Conservation (phyloP, 179 eudicot species). For the Drosera spatulata region DNA sequence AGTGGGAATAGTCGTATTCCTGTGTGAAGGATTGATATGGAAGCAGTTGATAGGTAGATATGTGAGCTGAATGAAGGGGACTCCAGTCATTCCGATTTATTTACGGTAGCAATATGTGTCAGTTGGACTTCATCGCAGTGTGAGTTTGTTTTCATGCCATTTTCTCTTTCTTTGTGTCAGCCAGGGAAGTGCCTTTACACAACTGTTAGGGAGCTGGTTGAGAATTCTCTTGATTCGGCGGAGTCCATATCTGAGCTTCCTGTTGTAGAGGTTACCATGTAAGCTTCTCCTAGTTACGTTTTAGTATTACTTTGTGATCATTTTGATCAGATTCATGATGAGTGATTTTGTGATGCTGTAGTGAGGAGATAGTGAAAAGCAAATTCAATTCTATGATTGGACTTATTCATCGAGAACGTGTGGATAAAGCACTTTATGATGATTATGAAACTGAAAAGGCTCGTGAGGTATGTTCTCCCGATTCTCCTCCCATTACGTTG, state of each 20-base stretch:
- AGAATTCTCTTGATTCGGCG: constrained; percentile 92
- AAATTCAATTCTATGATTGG: constrained; percentile 97
- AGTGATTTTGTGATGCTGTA: constrained; percentile 13
- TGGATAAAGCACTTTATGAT: constrained; percentile 79
- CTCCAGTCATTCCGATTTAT: no score
- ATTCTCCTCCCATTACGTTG: no score
- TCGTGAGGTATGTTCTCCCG: constrained; percentile 67
- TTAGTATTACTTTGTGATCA: not conserved
- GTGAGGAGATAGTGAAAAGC: constrained; percentile 87
- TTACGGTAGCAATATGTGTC: no score
- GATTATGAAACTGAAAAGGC: constrained; percentile 85
- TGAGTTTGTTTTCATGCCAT: not conserved
- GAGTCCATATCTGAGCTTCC: constrained; percentile 95
- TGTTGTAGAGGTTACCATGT: constrained; percentile 75
- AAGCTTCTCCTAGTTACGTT: constrained; percentile 10
- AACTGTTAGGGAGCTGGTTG: constrained; percentile 95
- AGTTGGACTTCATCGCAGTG: no score
- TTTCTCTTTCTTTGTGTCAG: constrained; percentile 22
- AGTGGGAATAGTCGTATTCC: not conserved
- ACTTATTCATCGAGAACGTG: constrained; percentile 80
- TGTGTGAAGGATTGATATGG: not conserved
- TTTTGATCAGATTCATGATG: not conserved
- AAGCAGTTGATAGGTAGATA: no score
- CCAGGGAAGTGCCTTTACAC: constrained; percentile 91
- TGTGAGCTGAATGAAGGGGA: no score